Conservation (phyloP, 306 rosid genomes). For the Erythrophleum fordii region DNA sequence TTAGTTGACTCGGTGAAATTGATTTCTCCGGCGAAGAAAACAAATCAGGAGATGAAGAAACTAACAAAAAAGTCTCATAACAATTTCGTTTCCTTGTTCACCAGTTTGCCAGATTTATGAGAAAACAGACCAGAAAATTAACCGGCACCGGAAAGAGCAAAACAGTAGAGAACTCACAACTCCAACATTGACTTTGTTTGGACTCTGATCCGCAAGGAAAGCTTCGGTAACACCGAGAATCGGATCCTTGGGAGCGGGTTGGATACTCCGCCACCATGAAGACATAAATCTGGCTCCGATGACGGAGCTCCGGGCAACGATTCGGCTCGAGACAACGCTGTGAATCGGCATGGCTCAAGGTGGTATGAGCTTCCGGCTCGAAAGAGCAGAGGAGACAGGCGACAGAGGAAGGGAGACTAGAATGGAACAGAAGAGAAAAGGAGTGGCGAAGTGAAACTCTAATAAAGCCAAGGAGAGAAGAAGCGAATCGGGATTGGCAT, state of each 20-base stretch:
- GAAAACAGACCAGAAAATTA: neutral
- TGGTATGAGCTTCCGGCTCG: neutral
- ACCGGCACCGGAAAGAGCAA: neutral
- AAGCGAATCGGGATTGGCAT: neutral
- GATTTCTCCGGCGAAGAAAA: neutral
- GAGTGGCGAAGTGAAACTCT: neutral
- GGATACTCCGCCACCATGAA: slow-evolving; percentile 78
- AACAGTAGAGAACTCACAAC: slow-evolving; percentile 64
- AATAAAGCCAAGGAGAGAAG: neutral
- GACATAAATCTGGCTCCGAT: slow-evolving; percentile 69
- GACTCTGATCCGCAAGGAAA: slow-evolving; percentile 87
- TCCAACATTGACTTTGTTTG: slow-evolving; percentile 90
- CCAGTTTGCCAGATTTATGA: neutral
- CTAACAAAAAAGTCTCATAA: neutral
- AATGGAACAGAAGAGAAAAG: neutral
- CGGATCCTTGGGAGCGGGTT: slow-evolving; percentile 94
- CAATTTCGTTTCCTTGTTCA: neutral
- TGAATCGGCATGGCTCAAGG: slow-evolving; percentile 61
- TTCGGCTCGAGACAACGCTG: slow-evolving; percentile 33
- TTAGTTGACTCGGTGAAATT: neutral
- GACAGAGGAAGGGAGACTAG: neutral
- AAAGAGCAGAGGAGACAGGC: neutral
- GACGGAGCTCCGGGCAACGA: slow-evolving; percentile 46
- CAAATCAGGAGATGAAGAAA: neutral
- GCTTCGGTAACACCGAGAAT: slow-evolving; percentile 99